Base-by-base conservation (phyloP, 108 stramenopile species). In the Cyclotella choctawhatcheeana region DNA sequence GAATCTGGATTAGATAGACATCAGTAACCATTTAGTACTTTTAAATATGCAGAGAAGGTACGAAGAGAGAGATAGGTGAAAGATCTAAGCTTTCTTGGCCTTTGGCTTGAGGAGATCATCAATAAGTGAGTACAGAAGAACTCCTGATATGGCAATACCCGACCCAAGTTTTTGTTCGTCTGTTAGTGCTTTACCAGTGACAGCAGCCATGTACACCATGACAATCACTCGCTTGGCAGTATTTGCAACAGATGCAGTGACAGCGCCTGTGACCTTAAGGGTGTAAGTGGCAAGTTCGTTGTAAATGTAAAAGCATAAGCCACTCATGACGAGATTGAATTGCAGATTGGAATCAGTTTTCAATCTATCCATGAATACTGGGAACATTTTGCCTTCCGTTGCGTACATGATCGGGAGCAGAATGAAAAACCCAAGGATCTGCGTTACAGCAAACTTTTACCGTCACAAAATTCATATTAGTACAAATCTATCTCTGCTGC, bases 201-300 rank as follows among this genome's bases (percentile, higher is more conserved):
- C 81, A 40, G 79, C 79, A 13, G 84, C 84, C 81, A 80, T 82
- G 78, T 82, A 82, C 7, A 85, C 81, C 76, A 85, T 81, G 18
- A 85, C 84, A 25, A 79, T 72, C 34, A 85, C 84, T 32, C 84
- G 77, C 65, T 85, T 85, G 52, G 84, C 84, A 14, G 84, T 85
- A 67, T 85, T 85, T 35, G 84, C 84, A 5, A 85, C 84, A 34
- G 84, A 85, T 6, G 81, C 78, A 10, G 84, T 82, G 35, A 85
- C 84, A 0, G 84, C 77, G 18, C 82, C 81, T 27, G 82, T 85
- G 29, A 74, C 78, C 68, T 82, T 79, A 18, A 85, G 66, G 18
- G 84, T 85, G 62, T 82, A 79, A 6, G 84, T 85, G 22, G 84
- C 84, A 37, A 85, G 79, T 72, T 85, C 84, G 63, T 85, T 85